Conservation (phyloP, 306 rosid genomes). For the Styphnolobium japonicum region DNA sequence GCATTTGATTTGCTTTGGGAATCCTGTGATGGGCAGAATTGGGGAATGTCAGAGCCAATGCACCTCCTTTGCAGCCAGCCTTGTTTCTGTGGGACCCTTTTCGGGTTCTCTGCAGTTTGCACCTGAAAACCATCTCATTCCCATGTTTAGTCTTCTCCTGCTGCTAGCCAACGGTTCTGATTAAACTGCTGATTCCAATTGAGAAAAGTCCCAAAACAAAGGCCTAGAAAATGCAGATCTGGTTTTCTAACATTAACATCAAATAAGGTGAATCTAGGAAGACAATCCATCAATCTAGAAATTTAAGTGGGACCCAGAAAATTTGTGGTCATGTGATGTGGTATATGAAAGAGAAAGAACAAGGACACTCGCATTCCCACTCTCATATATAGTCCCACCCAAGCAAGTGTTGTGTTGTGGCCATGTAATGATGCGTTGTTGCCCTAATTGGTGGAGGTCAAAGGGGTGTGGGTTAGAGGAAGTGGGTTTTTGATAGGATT, state of each 20-base stretch:
- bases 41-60: not conserved
- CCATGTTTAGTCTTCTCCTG: too few species aligned
- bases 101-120: not conserved
- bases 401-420: constrained; percentile 4
- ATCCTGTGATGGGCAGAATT: not conserved
- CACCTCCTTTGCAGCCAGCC: not conserved
- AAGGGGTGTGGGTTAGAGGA: constrained; percentile 29
- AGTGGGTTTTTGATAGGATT: constrained; percentile 38
- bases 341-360: not conserved
- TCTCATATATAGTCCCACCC: not conserved
- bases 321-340: not conserved
- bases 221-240: too few species aligned
- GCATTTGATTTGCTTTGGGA: not conserved
- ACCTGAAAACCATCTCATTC: too few species aligned
- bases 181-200: too few species aligned
- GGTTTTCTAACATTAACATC: too few species aligned
- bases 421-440: constrained; percentile 39
- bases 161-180: too few species aligned
- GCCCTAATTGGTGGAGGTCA: too few species aligned
- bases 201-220: too few species aligned
- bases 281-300: too few species aligned
- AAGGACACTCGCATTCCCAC: constrained; percentile 17
- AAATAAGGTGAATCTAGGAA: too few species aligned
- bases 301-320: too few species aligned
- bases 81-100: constrained; percentile 1